Evolutionary conservation across 495 filamentous ascomycete genomes (phyloP).

Genomic region (Penicillium antarcticum): DNA sequence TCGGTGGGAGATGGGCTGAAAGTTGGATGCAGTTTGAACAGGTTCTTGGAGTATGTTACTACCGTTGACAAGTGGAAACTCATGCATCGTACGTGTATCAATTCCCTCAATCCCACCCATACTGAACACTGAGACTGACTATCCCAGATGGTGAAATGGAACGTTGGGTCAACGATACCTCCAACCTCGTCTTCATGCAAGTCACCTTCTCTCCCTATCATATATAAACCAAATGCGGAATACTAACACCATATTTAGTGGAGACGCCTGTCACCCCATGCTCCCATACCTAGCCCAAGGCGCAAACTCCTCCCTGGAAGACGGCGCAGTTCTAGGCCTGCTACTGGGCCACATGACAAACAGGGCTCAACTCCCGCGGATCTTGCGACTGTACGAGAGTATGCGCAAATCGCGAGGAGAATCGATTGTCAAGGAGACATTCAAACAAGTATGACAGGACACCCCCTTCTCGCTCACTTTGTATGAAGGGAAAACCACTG

Average conservation of each 20-base stretch:
- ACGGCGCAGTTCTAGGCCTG: conserved; percentile 48
- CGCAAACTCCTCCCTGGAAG: conserved; percentile 49
- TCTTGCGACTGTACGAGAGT: conserved; percentile 55
- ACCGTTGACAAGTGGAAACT: conserved; percentile 60
- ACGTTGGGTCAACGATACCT: conserved; percentile 34
- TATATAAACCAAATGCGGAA: too few species aligned
- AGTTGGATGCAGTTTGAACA: conserved; percentile 30
- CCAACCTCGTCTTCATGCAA: conserved; percentile 38
- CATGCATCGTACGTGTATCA: conserved; percentile 48
- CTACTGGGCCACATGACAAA: conserved; percentile 36
- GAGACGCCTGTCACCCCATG: conserved; percentile 66
- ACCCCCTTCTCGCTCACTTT: too few species aligned
- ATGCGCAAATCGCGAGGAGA: conserved; percentile 60
- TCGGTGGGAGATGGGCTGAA: too few species aligned
- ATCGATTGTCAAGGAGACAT: conserved; percentile 51
- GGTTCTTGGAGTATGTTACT: conserved; percentile 33
- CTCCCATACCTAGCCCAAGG: conserved; percentile 65
- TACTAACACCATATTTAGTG: conserved; percentile 19
- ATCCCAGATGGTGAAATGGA: conserved; percentile 34
- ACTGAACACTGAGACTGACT: background rate
- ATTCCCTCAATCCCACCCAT: background rate
- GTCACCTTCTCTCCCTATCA: background rate
- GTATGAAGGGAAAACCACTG: background rate
- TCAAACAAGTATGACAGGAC: conserved; percentile 41
- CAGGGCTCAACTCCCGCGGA: conserved; percentile 41